A percentile compares a stretch with the other conserved stretches of the same genome.
phyloP scores from a whole-genome alignment of 768 basidiomycete species.

The Lactifluus hygrophoroides region DNA sequence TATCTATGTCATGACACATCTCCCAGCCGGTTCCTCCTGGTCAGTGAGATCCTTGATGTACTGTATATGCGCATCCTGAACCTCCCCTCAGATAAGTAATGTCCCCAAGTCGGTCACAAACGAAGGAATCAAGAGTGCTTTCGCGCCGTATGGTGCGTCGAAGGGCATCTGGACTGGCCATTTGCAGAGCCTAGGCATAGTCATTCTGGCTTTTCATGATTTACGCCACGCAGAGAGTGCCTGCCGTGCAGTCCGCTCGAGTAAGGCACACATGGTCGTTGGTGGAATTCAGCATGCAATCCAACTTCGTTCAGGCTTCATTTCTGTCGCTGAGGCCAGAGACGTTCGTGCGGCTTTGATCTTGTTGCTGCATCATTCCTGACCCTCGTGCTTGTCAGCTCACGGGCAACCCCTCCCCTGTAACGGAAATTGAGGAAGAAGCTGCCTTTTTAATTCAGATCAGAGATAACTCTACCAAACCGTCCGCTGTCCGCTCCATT shows the following conservation, averaged over 20 bases:
- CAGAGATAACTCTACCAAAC: constrained; percentile 10
- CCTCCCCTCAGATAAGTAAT: constrained; percentile 18
- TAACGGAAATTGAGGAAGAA: constrained; percentile 20
- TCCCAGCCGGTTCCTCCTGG: constrained; percentile 27
- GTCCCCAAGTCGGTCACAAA: constrained; percentile 2
- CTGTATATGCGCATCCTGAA: not conserved
- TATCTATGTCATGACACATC: not conserved
- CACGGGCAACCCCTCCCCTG: constrained; percentile 16
- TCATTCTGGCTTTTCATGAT: constrained; percentile 20
- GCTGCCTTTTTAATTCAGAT: constrained; percentile 18
- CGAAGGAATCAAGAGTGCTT: constrained; percentile 16
- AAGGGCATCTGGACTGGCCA: constrained; percentile 21
- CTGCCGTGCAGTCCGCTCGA: constrained; percentile 12
- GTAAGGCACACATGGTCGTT: constrained; percentile 8
- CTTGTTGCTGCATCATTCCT: not conserved
- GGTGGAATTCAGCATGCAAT: constrained; percentile 6
- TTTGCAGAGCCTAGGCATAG: constrained; percentile 12
- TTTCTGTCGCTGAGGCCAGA: constrained; percentile 18
- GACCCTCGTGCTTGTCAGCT: constrained; percentile 4
- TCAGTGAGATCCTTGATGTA: constrained; percentile 1
- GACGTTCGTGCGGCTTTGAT: constrained; percentile 12
- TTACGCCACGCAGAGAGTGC: constrained; percentile 17
- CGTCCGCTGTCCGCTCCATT: constrained; percentile 12
- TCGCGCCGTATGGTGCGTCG: constrained; percentile 13
- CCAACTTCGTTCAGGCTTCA: constrained; percentile 16